Percentiles rank a stretch among this genome's conserved stretches.
These are phyloP conservation scores for Saxispiralis lemnorum DNA, from an alignment of 495 filamentous ascomycete genomes.

Conservation along the genomic window DNA sequence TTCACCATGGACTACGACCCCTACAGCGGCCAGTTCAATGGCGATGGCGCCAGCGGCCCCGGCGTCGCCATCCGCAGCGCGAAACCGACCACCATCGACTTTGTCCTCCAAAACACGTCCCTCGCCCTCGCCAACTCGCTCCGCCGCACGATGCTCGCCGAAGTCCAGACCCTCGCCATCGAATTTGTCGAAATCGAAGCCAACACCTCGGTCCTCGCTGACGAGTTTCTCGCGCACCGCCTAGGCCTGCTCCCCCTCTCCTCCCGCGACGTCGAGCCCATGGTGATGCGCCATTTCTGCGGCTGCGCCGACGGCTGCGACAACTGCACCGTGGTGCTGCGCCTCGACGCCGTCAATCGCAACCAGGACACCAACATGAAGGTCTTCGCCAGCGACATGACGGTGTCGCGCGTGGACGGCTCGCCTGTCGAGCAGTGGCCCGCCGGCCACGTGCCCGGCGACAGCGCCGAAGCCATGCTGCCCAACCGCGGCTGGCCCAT, in stretches of 20 bases:
- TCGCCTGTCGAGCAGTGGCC: constrained; percentile 47
- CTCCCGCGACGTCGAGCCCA: constrained; percentile 64
- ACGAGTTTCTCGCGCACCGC: constrained; percentile 89
- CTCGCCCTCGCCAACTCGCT: constrained; percentile 87
- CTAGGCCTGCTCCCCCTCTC: constrained; percentile 81
- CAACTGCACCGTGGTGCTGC: constrained; percentile 67
- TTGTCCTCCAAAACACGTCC: constrained; percentile 61
- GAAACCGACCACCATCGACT: constrained; percentile 54
- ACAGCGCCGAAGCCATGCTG: constrained; percentile 67
- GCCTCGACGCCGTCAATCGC: constrained; percentile 46
- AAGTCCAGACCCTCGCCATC: constrained; percentile 88
- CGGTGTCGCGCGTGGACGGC: constrained; percentile 27
- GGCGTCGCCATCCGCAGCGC: constrained; percentile 18
- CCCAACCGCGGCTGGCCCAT: constrained; percentile 52
- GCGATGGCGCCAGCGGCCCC: constrained; percentile 7
- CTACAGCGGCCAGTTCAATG: constrained; percentile 4
- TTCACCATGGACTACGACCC: constrained; percentile 8
- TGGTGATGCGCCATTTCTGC: constrained; percentile 86
- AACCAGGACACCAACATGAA: constrained; percentile 37
- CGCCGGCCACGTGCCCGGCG: constrained; percentile 65
- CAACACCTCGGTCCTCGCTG: constrained; percentile 86
- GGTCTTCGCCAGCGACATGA: constrained; percentile 75
- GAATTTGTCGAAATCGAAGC: constrained; percentile 82
- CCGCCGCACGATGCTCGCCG: constrained; percentile 78
- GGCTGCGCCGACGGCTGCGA: constrained; percentile 89